Percentiles rank a stretch among this genome's conserved stretches.
phyloP scores from a whole-genome alignment of 441 rosid species.

The Metrosideros polymorpha region DNA sequence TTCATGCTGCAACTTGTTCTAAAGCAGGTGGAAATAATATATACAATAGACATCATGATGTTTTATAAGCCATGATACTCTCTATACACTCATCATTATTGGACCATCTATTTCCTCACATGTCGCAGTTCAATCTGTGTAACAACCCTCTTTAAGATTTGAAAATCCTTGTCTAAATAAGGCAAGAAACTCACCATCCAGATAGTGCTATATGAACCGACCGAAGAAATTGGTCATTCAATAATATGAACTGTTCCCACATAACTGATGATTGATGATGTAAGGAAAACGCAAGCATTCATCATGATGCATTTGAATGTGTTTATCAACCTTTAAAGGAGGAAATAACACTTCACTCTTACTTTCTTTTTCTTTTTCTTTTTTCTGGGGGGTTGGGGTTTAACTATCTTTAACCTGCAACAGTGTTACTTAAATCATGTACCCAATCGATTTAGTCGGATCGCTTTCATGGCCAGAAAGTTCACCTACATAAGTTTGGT shows the following conservation, averaged over 20 bases:
- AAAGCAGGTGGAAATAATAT: too few species aligned
- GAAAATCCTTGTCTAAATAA: neutral
- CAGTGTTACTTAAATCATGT: neutral
- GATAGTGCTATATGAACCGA: neutral
- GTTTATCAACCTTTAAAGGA: neutral
- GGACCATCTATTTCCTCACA: too few species aligned
- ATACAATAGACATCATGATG: too few species aligned
- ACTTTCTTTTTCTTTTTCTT: too few species aligned
- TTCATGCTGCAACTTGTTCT: too few species aligned
- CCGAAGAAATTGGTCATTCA: neutral
- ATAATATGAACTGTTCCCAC: neutral
- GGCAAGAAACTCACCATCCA: neutral
- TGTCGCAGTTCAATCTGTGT: too few species aligned
- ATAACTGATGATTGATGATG: neutral
- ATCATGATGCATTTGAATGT: neutral
- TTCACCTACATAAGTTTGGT: neutral
- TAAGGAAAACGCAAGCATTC: neutral
- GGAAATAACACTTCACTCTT: neutral
- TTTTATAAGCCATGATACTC: too few species aligned
- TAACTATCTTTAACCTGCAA: neutral
- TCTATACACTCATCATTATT: too few species aligned
- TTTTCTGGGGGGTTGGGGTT: too few species aligned
- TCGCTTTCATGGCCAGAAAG: neutral
- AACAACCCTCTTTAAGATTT: neutral
- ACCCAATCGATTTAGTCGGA: neutral